Evolutionary conservation across 352 stramenopile genomes (phyloP).

Genomic region (Pythium vanterpoolii): DNA sequence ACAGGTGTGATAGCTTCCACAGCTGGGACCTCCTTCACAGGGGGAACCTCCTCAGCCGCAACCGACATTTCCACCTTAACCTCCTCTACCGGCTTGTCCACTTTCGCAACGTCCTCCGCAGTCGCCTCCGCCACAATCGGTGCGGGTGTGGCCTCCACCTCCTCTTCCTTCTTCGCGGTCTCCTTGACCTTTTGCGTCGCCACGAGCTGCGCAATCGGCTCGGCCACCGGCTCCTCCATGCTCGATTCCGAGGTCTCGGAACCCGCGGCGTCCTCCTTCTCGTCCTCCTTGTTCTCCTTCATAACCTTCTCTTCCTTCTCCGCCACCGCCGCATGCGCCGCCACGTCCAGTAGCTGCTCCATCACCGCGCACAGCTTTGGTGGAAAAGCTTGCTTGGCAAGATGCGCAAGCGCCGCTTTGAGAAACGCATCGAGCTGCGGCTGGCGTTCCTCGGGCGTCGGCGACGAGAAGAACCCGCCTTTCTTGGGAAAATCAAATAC

Average conservation of each 20-base stretch:
- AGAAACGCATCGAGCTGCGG: conserved; percentile 66
- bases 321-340: conserved; percentile 19
- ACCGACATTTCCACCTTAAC: background rate
- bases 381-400: conserved; percentile 38
- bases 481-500: conserved; percentile 63
- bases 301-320: background rate
- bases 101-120: background rate
- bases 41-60: background rate
- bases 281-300: conserved; percentile 13
- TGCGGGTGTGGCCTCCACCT: conserved; percentile 10
- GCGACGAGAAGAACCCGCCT: conserved; percentile 56
- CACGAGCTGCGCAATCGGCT: conserved; percentile 16
- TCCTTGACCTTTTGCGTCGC: conserved; percentile 9
- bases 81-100: conserved; percentile 1
- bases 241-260: conserved; percentile 21
- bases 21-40: background rate
- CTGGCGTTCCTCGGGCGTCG: conserved; percentile 48
- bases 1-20: background rate
- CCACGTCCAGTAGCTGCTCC: conserved; percentile 54
- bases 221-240: conserved; percentile 9
- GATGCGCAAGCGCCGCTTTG: conserved; percentile 46
- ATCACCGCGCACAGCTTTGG: conserved; percentile 41
- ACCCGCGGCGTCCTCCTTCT: conserved; percentile 17
- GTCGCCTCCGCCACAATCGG: background rate
- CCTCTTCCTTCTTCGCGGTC: conserved; percentile 20